Conservation (phyloP, 2,329 filamentous ascomycete genomes). For the Curvularia spicifera region DNA sequence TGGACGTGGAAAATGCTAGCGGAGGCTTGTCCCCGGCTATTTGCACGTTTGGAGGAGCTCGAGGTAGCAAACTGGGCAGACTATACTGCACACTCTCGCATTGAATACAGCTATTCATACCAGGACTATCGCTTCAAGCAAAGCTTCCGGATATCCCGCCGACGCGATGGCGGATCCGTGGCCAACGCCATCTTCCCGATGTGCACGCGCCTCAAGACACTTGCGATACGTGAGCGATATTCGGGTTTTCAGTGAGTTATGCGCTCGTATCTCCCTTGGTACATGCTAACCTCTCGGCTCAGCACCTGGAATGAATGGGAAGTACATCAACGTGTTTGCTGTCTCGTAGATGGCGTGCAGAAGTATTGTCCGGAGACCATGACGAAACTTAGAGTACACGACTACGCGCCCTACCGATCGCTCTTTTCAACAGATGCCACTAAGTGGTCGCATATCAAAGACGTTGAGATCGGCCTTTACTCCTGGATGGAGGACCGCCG, state of each 20-base stretch:
- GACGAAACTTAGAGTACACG: slow-evolving; percentile 43
- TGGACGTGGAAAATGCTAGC: slow-evolving; percentile 48
- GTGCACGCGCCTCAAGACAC: slow-evolving; percentile 41
- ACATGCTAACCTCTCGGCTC: slow-evolving; percentile 14
- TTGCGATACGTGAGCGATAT: slow-evolving; percentile 44
- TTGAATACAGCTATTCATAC: slow-evolving; percentile 48
- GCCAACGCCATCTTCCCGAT: slow-evolving; percentile 43
- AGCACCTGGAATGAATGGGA: slow-evolving; percentile 49
- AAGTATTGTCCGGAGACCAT: slow-evolving; percentile 40
- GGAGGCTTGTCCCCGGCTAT: slow-evolving; percentile 40
- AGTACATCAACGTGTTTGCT: slow-evolving; percentile 48
- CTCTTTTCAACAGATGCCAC: slow-evolving; percentile 44
- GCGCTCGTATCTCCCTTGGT: background rate
- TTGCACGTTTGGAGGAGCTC: slow-evolving; percentile 42
- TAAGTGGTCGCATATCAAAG: slow-evolving; percentile 39
- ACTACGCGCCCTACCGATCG: slow-evolving; percentile 45
- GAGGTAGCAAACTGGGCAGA: slow-evolving; percentile 49
- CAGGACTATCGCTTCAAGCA: slow-evolving; percentile 48
- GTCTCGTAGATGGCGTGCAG: slow-evolving; percentile 43
- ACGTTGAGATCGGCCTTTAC: slow-evolving; percentile 44
- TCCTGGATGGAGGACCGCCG: slow-evolving; percentile 47
- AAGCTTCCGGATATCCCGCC: slow-evolving; percentile 44
- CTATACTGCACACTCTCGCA: slow-evolving; percentile 45
- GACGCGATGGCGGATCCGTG: slow-evolving; percentile 44
- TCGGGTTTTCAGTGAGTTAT: slow-evolving; percentile 40